Evolutionary conservation across 768 basidiomycete species (phyloP).

Genomic region (Phlebiopsis gigantea): DNA sequence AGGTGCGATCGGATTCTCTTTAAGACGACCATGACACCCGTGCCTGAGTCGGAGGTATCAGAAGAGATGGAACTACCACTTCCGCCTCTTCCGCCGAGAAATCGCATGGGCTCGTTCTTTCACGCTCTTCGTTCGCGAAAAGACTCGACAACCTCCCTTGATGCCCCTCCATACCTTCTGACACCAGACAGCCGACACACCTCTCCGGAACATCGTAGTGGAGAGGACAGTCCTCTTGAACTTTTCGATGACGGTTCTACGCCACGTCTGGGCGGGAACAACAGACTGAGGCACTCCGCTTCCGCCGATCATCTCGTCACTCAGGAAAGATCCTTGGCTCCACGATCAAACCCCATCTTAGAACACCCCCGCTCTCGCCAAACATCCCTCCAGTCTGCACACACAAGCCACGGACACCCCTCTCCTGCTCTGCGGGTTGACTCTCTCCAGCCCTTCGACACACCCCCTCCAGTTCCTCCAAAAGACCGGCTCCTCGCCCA

Average conservation of each 20-base stretch:
- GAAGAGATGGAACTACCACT: slow-evolving; percentile 20
- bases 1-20: slow-evolving; percentile 86
- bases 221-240: not conserved
- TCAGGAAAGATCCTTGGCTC: not conserved
- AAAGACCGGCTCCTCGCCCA: slow-evolving; percentile 4
- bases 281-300: not conserved
- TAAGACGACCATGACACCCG: slow-evolving; percentile 63
- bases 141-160: slow-evolving; percentile 18
- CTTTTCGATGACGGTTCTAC: not conserved
- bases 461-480: slow-evolving; percentile 11
- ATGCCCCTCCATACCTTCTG: slow-evolving; percentile 4
- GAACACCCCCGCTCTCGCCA: slow-evolving; percentile 1
- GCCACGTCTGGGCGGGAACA: not conserved
- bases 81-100: slow-evolving; percentile 31
- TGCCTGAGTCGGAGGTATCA: slow-evolving; percentile 33
- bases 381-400: not conserved
- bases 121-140: slow-evolving; percentile 41
- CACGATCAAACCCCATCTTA: not conserved
- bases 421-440: not conserved
- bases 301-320: not conserved
- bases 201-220: slow-evolving; percentile 2
- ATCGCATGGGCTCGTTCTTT: slow-evolving; percentile 49
- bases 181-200: not conserved
- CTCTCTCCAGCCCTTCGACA: not conserved
- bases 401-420: not conserved